Percentiles rank a stretch among this genome's conserved stretches.
Evolutionary conservation across 2,329 filamentous ascomycete species (phyloP).

Genomic region (Phialophora macrospora): DNA sequence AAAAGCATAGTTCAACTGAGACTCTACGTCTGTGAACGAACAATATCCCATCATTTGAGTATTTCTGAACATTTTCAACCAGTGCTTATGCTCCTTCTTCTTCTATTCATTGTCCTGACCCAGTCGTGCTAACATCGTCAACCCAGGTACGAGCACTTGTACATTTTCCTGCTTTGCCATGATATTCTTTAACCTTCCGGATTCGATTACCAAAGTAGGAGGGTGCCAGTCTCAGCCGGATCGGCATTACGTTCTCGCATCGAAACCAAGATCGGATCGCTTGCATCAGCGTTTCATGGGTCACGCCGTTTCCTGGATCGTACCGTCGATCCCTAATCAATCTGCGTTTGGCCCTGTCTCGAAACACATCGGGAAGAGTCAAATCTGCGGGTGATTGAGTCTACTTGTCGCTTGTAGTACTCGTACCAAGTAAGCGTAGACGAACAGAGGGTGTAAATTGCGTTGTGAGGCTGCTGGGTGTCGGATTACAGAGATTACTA

Average conservation of each 20-base stretch:
- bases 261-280: neutral
- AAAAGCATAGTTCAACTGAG: constrained; percentile 53
- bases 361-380: neutral
- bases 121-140: constrained; percentile 16
- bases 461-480: neutral
- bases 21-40: constrained; percentile 49
- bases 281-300: neutral
- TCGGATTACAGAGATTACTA: neutral
- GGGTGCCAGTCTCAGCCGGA: neutral
- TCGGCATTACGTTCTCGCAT: neutral
- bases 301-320: neutral
- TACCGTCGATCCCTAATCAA: neutral
- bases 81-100: neutral
- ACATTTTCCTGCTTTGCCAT: neutral
- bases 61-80: constrained; percentile 16
- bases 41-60: constrained; percentile 40
- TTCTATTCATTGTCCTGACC: neutral
- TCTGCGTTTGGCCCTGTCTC: neutral
- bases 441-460: neutral
- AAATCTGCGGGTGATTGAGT: neutral
- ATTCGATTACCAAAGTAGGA: neutral
- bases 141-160: constrained; percentile 21
- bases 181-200: constrained; percentile 12
- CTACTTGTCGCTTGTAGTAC: neutral
- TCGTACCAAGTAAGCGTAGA: neutral